Evolutionary conservation across 495 filamentous ascomycete genomes (phyloP).

Genomic region (Trichoderma gamsii): DNA sequence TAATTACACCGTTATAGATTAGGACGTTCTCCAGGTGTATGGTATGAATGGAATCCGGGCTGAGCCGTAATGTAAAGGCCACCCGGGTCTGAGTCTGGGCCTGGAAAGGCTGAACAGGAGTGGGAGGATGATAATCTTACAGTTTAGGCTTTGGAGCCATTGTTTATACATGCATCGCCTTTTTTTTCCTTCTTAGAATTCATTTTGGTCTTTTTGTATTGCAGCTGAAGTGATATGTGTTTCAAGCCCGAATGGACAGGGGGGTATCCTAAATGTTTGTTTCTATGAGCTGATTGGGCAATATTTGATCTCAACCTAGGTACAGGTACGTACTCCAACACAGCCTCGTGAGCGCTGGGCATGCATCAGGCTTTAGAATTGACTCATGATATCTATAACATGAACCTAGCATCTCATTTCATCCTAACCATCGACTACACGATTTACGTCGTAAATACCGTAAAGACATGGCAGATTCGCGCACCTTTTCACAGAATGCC

Average conservation of each 20-base stretch:
- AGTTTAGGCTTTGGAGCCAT: slow-evolving; percentile 12
- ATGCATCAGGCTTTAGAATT: too few relatives aligned
- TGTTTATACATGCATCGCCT: slow-evolving; percentile 4
- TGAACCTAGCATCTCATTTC: too few relatives aligned
- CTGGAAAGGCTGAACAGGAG: not conserved
- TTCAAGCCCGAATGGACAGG: too few relatives aligned
- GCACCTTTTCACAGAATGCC: too few relatives aligned
- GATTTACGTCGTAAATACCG: too few relatives aligned
- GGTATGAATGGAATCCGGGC: slow-evolving; percentile 7
- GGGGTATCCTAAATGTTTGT: too few relatives aligned
- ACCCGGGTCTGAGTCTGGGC: not conserved
- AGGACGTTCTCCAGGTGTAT: not conserved
- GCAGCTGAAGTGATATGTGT: not conserved
- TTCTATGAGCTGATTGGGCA: too few relatives aligned
- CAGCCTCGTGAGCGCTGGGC: too few relatives aligned
- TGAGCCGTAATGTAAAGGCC: slow-evolving; percentile 12
- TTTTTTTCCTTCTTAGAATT: not conserved
- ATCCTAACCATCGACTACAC: too few relatives aligned
- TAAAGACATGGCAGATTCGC: too few relatives aligned
- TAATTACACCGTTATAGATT: not conserved
- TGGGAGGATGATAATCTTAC: slow-evolving; percentile 6
- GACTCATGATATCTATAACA: too few relatives aligned
- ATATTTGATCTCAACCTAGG: not conserved
- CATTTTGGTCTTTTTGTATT: slow-evolving; percentile 4
- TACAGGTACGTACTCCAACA: too few relatives aligned